A percentile compares a stretch with the other conserved stretches of the same genome.
These are phyloP conservation scores for Neofusicoccum umdonicola DNA, from an alignment of 2,329 filamentous ascomycete species.

Conservation along the genomic window DNA sequence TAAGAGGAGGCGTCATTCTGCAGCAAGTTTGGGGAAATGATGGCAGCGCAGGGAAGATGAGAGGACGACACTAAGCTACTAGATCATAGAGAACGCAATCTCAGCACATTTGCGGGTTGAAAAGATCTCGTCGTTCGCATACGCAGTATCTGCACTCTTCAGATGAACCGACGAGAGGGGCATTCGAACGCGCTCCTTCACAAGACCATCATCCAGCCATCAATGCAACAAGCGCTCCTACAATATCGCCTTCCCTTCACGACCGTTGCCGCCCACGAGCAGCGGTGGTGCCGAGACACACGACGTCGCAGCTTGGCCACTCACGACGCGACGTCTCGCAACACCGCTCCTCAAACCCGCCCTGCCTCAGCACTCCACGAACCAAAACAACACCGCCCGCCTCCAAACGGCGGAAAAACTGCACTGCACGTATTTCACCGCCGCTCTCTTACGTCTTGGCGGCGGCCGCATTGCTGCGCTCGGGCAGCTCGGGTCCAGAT, in stretches of 20 bases:
- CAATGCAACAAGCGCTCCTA: background rate
- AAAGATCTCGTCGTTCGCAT: too few species aligned
- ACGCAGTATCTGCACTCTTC: too few species aligned
- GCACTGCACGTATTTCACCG: background rate
- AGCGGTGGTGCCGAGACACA: background rate
- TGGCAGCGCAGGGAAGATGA: too few species aligned
- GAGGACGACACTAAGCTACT: too few species aligned
- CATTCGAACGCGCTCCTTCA: too few species aligned
- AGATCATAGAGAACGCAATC: too few species aligned
- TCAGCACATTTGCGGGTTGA: too few species aligned
- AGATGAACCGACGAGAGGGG: too few species aligned
- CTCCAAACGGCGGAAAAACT: slow-evolving; percentile 1
- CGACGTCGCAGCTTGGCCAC: background rate
- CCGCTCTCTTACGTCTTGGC: slow-evolving; percentile 1
- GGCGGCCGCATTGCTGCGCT: background rate
- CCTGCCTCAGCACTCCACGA: background rate
- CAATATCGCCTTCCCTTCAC: background rate
- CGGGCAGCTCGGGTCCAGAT: background rate
- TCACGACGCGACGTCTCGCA: slow-evolving; percentile 5
- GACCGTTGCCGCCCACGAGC: background rate
- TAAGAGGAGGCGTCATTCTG: too few species aligned
- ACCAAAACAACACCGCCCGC: background rate
- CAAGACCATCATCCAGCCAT: too few species aligned
- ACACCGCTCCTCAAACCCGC: background rate
- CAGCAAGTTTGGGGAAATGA: too few species aligned